These are phyloP conservation scores for Alternaria angustiovoidea DNA, from an alignment of 2,329 filamentous ascomycete species.

Conservation along the genomic window DNA sequence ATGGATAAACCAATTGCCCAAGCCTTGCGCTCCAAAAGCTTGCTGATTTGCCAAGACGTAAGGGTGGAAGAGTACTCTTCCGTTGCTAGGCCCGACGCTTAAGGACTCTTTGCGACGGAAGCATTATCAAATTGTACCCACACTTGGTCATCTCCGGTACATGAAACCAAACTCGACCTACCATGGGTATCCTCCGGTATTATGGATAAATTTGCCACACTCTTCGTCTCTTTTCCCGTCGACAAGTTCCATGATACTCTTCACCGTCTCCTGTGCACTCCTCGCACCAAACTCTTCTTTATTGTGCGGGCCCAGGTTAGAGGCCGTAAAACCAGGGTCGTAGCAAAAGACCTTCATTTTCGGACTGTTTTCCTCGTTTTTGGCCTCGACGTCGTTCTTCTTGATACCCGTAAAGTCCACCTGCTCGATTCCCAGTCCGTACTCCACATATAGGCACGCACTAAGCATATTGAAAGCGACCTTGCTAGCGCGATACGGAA, in stretches of 20 bases:
- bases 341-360: constrained; percentile 51
- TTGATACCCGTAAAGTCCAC: constrained; percentile 7
- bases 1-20: neutral
- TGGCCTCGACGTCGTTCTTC: neutral
- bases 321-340: constrained; percentile 51
- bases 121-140: neutral
- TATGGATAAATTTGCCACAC: constrained; percentile 42
- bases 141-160: neutral
- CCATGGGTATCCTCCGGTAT: constrained; percentile 45
- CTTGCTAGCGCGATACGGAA: constrained; percentile 50
- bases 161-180: constrained; percentile 7
- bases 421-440: constrained; percentile 26
- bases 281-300: constrained; percentile 48
- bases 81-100: neutral
- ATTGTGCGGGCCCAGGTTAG: constrained; percentile 45
- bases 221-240: constrained; percentile 50
- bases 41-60: neutral
- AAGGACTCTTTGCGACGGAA: neutral
- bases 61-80: neutral
- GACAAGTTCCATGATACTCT: constrained; percentile 48
- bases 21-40: neutral
- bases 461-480: constrained; percentile 53
- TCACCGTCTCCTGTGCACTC: constrained; percentile 42
- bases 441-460: constrained; percentile 43
- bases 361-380: constrained; percentile 12